Percentiles rank a stretch among this genome's conserved stretches.
Evolutionary conservation across 371 early-diverging fungal genomes (phyloP).

Genomic region (Amoeboaphelidium protococcarum): DNA sequence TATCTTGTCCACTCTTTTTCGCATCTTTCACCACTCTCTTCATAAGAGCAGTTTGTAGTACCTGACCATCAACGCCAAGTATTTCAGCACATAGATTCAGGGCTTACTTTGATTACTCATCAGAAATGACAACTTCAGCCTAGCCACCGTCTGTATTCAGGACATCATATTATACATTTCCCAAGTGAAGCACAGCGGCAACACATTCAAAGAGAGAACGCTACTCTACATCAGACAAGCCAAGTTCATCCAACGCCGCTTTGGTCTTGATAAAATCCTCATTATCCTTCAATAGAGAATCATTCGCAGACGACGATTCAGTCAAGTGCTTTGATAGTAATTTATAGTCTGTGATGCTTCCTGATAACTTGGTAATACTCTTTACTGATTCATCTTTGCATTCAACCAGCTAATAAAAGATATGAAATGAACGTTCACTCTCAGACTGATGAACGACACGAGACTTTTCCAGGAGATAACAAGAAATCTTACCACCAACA

Average conservation of each 20-base stretch:
- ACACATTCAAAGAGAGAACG: constrained; percentile 3
- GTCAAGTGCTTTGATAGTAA: constrained; percentile 1
- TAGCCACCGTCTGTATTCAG: neutral
- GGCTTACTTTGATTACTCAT: neutral
- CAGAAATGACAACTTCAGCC: neutral
- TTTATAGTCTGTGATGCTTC: constrained; percentile 1
- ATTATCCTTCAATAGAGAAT: constrained; percentile 5
- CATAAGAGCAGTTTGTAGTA: constrained; percentile 5
- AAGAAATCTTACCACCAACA: constrained; percentile 15
- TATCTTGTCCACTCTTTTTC: constrained; percentile 2
- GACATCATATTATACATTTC: constrained; percentile 8
- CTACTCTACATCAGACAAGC: neutral
- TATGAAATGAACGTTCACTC: constrained; percentile 19
- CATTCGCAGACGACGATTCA: too few relatives aligned
- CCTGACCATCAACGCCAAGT: constrained; percentile 4
- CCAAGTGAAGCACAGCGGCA: constrained; percentile 9
- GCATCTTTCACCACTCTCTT: constrained; percentile 5
- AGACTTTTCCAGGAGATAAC: constrained; percentile 19
- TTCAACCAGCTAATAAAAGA: constrained; percentile 19
- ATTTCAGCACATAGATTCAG: neutral
- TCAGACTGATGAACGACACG: constrained; percentile 12
- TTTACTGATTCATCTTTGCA: constrained; percentile 4
- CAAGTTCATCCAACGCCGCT: constrained; percentile 5
- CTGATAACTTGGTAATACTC: constrained; percentile 3
- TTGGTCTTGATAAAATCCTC: neutral